Evolutionary conservation across 805 yeast species (phyloP).

Genomic region (Schwanniomyces polymorphus): DNA sequence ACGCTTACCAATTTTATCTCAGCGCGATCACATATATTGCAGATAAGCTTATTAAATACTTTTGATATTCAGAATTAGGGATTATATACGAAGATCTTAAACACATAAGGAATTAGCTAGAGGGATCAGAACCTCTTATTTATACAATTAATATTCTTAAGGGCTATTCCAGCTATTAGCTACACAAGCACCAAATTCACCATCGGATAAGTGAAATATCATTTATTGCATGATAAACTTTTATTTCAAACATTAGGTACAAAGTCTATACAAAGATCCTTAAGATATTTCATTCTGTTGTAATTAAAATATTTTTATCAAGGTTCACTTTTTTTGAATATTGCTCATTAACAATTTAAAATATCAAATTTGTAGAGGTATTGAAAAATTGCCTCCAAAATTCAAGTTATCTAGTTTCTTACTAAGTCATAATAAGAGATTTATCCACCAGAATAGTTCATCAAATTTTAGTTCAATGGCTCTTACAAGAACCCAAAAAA

Average conservation of each 20-base stretch:
- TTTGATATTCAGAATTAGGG: not conserved
- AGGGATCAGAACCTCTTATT: too few species aligned
- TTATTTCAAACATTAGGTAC: too few species aligned
- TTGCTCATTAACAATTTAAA: not conserved
- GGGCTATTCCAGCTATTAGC: too few species aligned
- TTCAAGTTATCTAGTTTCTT: not conserved
- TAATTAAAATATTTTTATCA: too few species aligned
- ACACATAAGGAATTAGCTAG: too few species aligned
- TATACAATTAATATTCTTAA: too few species aligned
- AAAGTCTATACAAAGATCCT: too few species aligned
- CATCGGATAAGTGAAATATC: too few species aligned
- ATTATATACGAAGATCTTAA: too few species aligned
- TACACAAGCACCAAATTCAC: too few species aligned
- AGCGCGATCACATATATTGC: not conserved
- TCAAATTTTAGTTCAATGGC: not conserved
- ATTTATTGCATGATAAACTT: too few species aligned
- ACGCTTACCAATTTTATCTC: not conserved
- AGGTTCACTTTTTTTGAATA: not conserved
- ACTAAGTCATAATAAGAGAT: not conserved
- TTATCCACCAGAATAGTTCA: not conserved
- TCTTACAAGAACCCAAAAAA: conserved; percentile 5
- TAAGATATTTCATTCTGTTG: too few species aligned
- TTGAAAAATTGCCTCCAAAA: not conserved
- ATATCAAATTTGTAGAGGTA: not conserved
- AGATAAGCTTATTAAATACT: not conserved